Evolutionary conservation across 148 eudicot species (phyloP).

Genomic region (Vaccinium vitisidaea): DNA sequence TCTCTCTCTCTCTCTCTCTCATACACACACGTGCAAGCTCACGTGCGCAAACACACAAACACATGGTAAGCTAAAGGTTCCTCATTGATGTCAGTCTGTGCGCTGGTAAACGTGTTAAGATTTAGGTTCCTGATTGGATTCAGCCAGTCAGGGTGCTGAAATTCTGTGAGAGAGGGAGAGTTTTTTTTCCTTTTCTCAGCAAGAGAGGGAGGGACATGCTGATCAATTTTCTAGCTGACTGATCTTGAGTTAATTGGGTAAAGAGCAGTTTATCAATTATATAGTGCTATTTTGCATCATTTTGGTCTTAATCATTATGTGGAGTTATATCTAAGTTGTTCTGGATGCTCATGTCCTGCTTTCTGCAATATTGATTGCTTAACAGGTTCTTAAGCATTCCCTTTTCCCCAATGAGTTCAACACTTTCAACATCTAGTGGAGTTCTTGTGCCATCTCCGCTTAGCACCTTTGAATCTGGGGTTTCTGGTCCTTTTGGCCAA

Average conservation of each 20-base stretch:
- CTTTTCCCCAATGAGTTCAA: conserved; percentile 49
- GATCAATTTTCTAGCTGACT: background rate
- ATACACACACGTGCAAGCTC: background rate
- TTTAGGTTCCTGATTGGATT: too few relatives aligned
- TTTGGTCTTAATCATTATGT: background rate
- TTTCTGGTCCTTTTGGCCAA: conserved; percentile 32
- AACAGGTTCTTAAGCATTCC: conserved; percentile 22
- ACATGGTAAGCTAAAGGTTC: background rate
- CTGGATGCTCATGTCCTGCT: background rate
- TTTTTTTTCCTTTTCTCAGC: too few relatives aligned
- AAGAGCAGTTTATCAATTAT: background rate
- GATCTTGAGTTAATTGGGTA: background rate
- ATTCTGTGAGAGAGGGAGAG: too few relatives aligned
- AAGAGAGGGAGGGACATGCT: background rate
- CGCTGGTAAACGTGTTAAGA: too few relatives aligned
- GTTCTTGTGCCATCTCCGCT: conserved; percentile 38
- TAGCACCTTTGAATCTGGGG: conserved; percentile 43
- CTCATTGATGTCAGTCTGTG: background rate
- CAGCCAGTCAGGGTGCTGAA: too few relatives aligned
- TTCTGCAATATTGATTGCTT: conserved; percentile 21
- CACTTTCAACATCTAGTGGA: conserved; percentile 55
- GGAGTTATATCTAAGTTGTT: background rate
- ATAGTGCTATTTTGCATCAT: background rate
- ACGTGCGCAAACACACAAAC: background rate
- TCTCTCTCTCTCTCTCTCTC: background rate